Base-by-base conservation (phyloP, 2,329 filamentous ascomycete genomes). In the Fusarium sp. region DNA sequence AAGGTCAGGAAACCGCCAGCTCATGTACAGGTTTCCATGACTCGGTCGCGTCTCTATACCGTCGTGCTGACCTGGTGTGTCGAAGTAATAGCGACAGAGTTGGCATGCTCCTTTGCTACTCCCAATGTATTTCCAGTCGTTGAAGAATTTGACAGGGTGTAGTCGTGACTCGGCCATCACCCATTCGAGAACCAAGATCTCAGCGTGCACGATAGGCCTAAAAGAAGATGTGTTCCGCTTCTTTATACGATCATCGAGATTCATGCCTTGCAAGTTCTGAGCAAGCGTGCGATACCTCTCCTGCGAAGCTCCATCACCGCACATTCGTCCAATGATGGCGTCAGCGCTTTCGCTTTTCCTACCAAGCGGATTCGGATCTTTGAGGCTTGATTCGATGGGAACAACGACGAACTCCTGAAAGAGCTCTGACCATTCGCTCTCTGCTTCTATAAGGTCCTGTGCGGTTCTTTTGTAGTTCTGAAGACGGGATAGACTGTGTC, bases 41-140 rank as follows among this genome's bases (percentile, higher is more conserved):
- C 75, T 67, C 3, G 70, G 33, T 1, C 80, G 73, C 2, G 77
- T 74, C 3, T 66, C 48, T 3, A 81, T 71, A 2, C 32, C 39
- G 0, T 50, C 15, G 37, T 70, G 67, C 0, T 70, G 59, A 3
- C 70, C 58, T 0, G 67, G 65, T 0, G 67, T 65, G 2, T 54
- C 49, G n/a, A 82, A 79, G 49, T 80, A 82, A 47, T 77, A 76
- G 5, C 69, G 40, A 25, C 81, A 82, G 2, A 82, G 73, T 1
- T 75, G 72, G 33, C 81, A 82, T 0, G 79, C 77, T 0, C 79
- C 79, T 63, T 82, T 82, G 68, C 79, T 81, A 27, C 71, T 73
- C 1, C 79, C 80, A n/a, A 82, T 79, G 53, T 81, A 82, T 15
- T 64, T 71, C 57, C 72, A 75, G 10, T 68, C 59, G 0, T 60